Evolutionary conservation across 2,329 filamentous ascomycete species (phyloP), one percentile per base, ranked within the genome.

Genomic region (Samsoniella hepiali): DNA sequence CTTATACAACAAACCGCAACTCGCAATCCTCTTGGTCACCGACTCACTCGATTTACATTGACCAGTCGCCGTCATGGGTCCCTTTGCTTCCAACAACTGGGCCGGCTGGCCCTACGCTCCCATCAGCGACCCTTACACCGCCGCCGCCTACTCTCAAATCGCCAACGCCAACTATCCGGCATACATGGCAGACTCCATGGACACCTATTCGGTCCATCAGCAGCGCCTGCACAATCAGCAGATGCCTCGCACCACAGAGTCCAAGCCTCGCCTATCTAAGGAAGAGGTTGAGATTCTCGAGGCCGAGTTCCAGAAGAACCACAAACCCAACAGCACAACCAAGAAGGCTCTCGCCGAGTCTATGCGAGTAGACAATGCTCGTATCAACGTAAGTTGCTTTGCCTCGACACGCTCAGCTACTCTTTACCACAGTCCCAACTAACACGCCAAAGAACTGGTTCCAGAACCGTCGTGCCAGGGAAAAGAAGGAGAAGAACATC

Each of bases 391-490:
- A 75, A 68, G 76, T 75, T 8, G 34, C 29, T 13, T 36, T 31
- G 4, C 29, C 17, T 38, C 17, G 17, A 38, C 8, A 36, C 36
- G 27, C 32, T 0, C 22, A 9, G n/a, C 10, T n/a, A 47, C 13
- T 7, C 11, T 17, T 11, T 13, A 58, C 10, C 15, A 22, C 36
- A 36, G 38, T 8, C 27, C 42, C 22, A 22, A 64, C 75, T 79
- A 70, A 79, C 72, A 40, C 32, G n/a, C 65, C 29, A 10, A 59
- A 88, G 86, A 89, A 89, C 71, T 89, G 86, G 86, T 89, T 89
- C 70, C 86, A 89, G 68, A 89, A 89, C 71, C 79, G 86, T 64
- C 81, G 86, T 58, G 86, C 86, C 60, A 84, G 86, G 73, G 84
- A 84, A 66, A 87, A 87, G 81, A 86, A 88, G 71, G 84, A 87